phyloP scores from a whole-genome alignment of 495 filamentous ascomycete species.

The Xylaria scruposa region DNA sequence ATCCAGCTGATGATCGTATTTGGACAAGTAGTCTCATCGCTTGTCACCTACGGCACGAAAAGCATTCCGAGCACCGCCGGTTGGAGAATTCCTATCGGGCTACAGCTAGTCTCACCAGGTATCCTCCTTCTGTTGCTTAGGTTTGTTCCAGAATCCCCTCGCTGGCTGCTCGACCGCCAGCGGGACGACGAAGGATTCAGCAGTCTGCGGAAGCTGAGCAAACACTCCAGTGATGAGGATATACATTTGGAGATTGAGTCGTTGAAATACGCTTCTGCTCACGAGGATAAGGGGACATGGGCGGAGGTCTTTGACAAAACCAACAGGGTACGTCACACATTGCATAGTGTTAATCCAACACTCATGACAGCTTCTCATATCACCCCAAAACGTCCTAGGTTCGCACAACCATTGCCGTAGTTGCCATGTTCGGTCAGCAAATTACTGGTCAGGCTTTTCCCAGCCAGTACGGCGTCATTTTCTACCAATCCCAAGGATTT shows the following conservation, averaged over 20 bases:
- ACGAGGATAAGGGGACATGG: slow-evolving; percentile 35
- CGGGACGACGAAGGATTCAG: slow-evolving; percentile 29
- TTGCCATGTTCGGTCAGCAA: slow-evolving; percentile 38
- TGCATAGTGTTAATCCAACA: slow-evolving; percentile 14
- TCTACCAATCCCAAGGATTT: slow-evolving; percentile 35
- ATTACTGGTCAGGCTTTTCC: slow-evolving; percentile 38
- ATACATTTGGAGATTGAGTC: slow-evolving; percentile 31
- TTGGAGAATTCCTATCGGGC: slow-evolving; percentile 48
- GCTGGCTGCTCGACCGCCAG: slow-evolving; percentile 40
- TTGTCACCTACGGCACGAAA: slow-evolving; percentile 19
- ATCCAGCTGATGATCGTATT: slow-evolving; percentile 40
- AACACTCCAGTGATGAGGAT: slow-evolving; percentile 24
- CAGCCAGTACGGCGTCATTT: slow-evolving; percentile 34
- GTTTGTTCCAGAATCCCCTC: slow-evolving; percentile 47
- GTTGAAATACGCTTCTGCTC: slow-evolving; percentile 27
- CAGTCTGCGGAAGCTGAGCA: slow-evolving; percentile 28
- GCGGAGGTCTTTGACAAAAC: slow-evolving; percentile 32
- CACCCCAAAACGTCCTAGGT: slow-evolving; percentile 5
- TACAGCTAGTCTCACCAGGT: slow-evolving; percentile 46
- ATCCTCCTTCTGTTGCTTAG: slow-evolving; percentile 42
- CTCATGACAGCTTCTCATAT: slow-evolving; percentile 16
- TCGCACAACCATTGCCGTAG: slow-evolving; percentile 33
- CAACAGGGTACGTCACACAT: slow-evolving; percentile 26
- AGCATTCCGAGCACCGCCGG: slow-evolving; percentile 18
- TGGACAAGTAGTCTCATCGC: slow-evolving; percentile 41